These are phyloP conservation scores for Fraxinus velutina DNA, from an alignment of 305 asterid genomes.

Conservation along the genomic window DNA sequence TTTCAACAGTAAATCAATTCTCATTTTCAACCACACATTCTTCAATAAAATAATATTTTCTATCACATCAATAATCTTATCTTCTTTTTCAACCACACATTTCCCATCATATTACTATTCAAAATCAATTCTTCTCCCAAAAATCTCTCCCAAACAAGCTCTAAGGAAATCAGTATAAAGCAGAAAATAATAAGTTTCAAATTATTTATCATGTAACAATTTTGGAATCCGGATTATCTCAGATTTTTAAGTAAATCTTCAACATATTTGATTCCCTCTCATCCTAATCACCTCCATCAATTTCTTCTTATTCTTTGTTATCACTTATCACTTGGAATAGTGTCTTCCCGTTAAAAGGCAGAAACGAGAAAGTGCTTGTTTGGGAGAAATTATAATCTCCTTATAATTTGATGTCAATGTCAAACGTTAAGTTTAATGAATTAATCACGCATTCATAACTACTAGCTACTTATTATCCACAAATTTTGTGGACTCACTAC, in stretches of 20 bases:
- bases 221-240: neutral
- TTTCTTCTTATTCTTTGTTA: neutral
- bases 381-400: neutral
- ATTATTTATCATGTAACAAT: neutral
- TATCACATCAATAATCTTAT: too few species aligned
- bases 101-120: too few species aligned
- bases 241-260: neutral
- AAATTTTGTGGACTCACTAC: neutral
- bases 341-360: neutral
- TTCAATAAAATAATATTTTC: too few species aligned
- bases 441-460: neutral
- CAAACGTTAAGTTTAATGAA: neutral
- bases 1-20: too few species aligned
- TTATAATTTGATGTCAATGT: neutral
- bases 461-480: neutral
- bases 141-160: too few species aligned
- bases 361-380: neutral
- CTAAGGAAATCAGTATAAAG: neutral
- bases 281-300: neutral
- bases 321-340: neutral
- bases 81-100: too few species aligned
- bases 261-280: neutral
- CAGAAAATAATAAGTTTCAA: neutral
- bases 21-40: too few species aligned
- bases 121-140: too few species aligned